These are phyloP conservation scores for Phialemonium atrogriseum DNA, from an alignment of 2,329 filamentous ascomycete genomes.

Conservation along the genomic window DNA sequence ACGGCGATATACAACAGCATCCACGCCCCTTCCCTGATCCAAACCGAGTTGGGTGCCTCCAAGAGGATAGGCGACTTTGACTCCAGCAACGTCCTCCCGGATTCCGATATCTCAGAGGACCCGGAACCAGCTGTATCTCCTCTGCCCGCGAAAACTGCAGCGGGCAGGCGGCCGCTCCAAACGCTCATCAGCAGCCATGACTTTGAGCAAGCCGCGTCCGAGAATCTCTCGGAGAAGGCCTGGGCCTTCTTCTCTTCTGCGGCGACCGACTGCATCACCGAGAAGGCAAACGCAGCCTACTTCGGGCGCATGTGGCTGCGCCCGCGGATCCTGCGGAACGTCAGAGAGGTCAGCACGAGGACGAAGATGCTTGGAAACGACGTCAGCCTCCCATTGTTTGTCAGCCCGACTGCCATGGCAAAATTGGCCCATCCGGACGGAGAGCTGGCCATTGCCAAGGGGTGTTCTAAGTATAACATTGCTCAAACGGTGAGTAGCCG, in stretches of 20 bases:
- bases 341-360: slow-evolving; percentile 37
- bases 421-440: slow-evolving; percentile 52
- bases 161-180: too few relatives aligned
- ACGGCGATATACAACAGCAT: slow-evolving; percentile 41
- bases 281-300: slow-evolving; percentile 41
- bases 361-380: slow-evolving; percentile 44
- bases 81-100: too few relatives aligned
- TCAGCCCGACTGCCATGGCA: slow-evolving; percentile 55
- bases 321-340: slow-evolving; percentile 46
- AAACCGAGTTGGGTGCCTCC: too few relatives aligned
- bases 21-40: slow-evolving; percentile 33
- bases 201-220: slow-evolving; percentile 48
- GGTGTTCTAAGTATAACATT: slow-evolving; percentile 14
- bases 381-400: slow-evolving; percentile 48
- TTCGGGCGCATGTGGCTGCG: slow-evolving; percentile 49
- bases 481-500: slow-evolving; percentile 21
- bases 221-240: slow-evolving; percentile 48
- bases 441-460: slow-evolving; percentile 45
- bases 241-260: slow-evolving; percentile 62
- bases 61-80: too few relatives aligned
- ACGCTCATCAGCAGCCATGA: slow-evolving; percentile 49
- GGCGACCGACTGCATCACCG: slow-evolving; percentile 48
- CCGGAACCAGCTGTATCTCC: neutral
- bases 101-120: neutral
- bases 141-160: too few relatives aligned